These are phyloP conservation scores for Arthrobotrys sphaeroides DNA, from an alignment of 2,329 filamentous ascomycete species.

Conservation along the genomic window DNA sequence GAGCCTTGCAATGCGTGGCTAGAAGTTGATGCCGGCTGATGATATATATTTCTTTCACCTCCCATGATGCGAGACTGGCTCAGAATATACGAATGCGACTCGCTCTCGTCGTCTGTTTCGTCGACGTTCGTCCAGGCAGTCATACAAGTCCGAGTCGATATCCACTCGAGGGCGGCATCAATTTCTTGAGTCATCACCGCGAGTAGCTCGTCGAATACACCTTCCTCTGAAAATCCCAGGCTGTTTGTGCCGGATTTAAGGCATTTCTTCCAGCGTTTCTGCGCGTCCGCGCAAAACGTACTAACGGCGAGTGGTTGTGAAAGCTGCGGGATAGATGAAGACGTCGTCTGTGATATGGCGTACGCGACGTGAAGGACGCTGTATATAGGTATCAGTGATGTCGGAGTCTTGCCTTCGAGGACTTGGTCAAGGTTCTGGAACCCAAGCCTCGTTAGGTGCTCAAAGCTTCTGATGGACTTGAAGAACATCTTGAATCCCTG, in stretches of 20 bases:
- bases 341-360: conserved; percentile 45
- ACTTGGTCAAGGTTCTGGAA: conserved; percentile 44
- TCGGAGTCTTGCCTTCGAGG: conserved; percentile 39
- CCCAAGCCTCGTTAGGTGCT: conserved; percentile 40
- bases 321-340: conserved; percentile 26
- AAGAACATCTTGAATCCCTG: conserved; percentile 46
- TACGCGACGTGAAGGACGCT: conserved; percentile 48
- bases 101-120: conserved; percentile 33
- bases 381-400: conserved; percentile 34
- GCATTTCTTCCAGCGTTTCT: conserved; percentile 37
- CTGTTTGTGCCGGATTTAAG: conserved; percentile 23
- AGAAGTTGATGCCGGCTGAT: background rate
- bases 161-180: conserved; percentile 46
- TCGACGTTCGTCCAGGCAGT: conserved; percentile 33
- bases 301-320: conserved; percentile 18
- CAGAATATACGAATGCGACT: conserved; percentile 9
- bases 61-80: background rate
- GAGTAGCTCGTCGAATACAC: conserved; percentile 40
- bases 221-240: conserved; percentile 38
- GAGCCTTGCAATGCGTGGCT: background rate
- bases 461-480: conserved; percentile 32
- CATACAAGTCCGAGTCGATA: conserved; percentile 37
- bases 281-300: conserved; percentile 25
- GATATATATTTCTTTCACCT: background rate
- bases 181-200: conserved; percentile 47